Evolutionary conservation across 2,329 filamentous ascomycete species (phyloP).

Genomic region (Fusarium beomiforme): DNA sequence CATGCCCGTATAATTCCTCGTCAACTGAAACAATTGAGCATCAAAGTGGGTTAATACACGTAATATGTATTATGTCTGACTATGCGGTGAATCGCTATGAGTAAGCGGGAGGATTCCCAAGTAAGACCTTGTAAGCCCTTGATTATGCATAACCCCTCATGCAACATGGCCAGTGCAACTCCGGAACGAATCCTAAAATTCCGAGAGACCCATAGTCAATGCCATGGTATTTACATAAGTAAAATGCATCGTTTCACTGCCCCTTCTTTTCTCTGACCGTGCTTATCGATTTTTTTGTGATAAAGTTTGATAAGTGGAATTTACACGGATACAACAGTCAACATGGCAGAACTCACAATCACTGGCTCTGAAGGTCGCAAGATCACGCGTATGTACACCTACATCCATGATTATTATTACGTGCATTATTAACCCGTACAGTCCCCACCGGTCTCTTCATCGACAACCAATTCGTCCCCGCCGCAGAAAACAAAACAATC

Average conservation of each 20-base stretch:
- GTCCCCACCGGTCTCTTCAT: constrained; percentile 30
- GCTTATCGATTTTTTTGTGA: neutral
- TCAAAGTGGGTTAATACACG: neutral
- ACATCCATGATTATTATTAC: accelerated
- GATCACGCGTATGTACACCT: constrained; percentile 1
- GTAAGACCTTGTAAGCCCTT: neutral
- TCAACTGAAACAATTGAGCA: neutral
- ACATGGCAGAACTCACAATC: constrained; percentile 1
- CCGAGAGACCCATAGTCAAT: neutral
- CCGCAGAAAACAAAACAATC: neutral
- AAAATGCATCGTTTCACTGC: neutral
- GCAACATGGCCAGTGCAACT: neutral
- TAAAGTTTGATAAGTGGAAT: neutral
- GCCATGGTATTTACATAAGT: neutral
- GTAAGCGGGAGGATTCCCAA: neutral
- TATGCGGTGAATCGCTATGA: neutral
- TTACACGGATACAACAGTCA: neutral
- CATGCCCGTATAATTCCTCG: neutral
- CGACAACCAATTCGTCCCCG: constrained; percentile 10
- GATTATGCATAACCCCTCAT: neutral
- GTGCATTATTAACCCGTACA: neutral
- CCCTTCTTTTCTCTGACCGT: neutral
- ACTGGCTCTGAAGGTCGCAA: constrained; percentile 6
- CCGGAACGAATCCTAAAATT: neutral
- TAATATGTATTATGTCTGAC: neutral